Base-by-base conservation (phyloP, 2,329 filamentous ascomycete genomes). In the Pseudopithomyces maydicus region DNA sequence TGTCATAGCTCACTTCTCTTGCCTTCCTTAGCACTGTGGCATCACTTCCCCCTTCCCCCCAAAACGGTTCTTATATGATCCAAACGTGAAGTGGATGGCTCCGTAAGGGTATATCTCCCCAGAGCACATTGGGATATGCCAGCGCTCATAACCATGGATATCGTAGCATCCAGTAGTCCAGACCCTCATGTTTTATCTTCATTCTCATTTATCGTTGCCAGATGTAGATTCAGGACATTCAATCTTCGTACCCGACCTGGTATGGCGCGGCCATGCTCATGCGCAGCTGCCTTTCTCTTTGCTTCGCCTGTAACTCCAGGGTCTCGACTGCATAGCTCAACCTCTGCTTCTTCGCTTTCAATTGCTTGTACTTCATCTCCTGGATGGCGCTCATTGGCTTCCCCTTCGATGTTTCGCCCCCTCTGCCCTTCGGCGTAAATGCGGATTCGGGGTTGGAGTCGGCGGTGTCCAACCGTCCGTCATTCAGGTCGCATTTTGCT, bases 271-370 rank as follows among this genome's bases (percentile, higher is more conserved):
- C 87, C 85, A 90, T 88, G 73, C 87, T 90, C 84, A 88, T 90
- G 73, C 88, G 83, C 77, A 91, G 74, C 71, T 90, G 88, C 65
- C 88, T 82, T 75, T 90, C 85, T 71, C 84, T 79, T 77, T 97
- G 92, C 66, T 87, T 83, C n/a, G 91, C 90, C 79, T 97, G 91
- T 68, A 97, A 73, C 80, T 95, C 91, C 63, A 97, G 76, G 58
- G 92, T 84, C 72, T 95, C 91, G 17, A 97, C 91, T 26, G 91
- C 89, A 79, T 96, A 97, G 73, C 90, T 88, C 66, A 97, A 78
- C 48, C 91, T 86, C 76, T 96, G 92, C 77, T 91, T 94, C 77
- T 92, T 89, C 80, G 92, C 90, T 56, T 86, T 81, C 55, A 95
- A 76, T 61, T 90, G 88, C 67, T 86, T 87, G 58, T 91, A 80